phyloP scores from a whole-genome alignment of 495 filamentous ascomycete species.

The Xylaria telfairii region DNA sequence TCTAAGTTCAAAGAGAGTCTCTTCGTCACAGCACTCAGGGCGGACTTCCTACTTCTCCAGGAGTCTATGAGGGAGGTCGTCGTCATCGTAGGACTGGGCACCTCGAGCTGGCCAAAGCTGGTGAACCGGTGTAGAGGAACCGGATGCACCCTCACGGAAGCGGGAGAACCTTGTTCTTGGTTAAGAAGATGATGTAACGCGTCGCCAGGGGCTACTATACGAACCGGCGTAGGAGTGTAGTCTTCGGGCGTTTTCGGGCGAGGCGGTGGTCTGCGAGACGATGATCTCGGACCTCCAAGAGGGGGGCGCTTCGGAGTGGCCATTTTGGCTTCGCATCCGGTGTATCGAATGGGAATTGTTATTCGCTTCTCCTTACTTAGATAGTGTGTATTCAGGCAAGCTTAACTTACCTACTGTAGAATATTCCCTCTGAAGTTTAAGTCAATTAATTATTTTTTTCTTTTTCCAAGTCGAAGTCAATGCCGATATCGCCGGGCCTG shows the following conservation, averaged over 20 bases:
- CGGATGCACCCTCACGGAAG: background rate
- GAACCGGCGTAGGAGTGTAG: background rate
- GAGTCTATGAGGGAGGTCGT: background rate
- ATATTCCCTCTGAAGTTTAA: background rate
- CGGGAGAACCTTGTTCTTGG: background rate
- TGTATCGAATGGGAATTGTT: background rate
- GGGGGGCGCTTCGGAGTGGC: background rate
- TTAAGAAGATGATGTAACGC: background rate
- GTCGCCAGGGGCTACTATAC: background rate
- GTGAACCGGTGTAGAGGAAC: background rate
- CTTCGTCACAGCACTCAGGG: background rate
- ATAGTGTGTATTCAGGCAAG: background rate
- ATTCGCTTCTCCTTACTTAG: background rate
- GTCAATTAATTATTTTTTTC: background rate
- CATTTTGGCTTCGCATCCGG: background rate
- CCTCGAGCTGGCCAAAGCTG: background rate
- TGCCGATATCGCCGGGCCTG: background rate
- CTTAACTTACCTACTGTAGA: constrained; percentile 3
- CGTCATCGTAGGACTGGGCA: background rate
- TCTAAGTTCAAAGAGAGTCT: background rate
- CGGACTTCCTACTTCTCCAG: constrained; percentile 2
- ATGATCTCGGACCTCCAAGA: background rate
- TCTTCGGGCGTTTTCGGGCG: background rate
- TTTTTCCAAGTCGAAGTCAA: background rate
- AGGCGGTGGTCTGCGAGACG: background rate